A percentile compares a stretch with the other conserved stretches of the same genome.
Conservation (phyloP, 495 filamentous ascomycete genomes). For the Podospora pseudocomata region DNA sequence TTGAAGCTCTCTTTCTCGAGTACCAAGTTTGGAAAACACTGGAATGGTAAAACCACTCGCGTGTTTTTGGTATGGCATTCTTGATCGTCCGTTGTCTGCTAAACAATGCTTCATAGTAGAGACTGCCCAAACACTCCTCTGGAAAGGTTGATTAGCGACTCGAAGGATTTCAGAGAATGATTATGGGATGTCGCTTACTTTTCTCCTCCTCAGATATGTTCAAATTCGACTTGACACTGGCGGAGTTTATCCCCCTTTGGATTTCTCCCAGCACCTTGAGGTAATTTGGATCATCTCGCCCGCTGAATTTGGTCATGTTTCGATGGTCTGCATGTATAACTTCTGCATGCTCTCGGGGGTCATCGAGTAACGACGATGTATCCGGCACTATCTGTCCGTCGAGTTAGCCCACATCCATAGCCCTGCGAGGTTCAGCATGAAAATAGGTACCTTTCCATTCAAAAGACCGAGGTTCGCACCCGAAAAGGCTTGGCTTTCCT, state of each 20-base stretch:
- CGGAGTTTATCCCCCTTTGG: not conserved
- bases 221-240: too few relatives aligned
- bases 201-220: too few relatives aligned
- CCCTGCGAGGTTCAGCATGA: not conserved
- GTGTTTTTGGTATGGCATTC: not conserved
- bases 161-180: too few relatives aligned
- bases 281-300: not conserved
- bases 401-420: too few relatives aligned
- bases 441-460: constrained; percentile 1
- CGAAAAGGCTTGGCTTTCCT: constrained; percentile 3
- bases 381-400: not conserved
- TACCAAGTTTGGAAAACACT: not conserved
- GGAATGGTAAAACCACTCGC: not conserved
- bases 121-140: too few relatives aligned
- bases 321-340: constrained; percentile 8
- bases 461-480: constrained; percentile 2
- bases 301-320: constrained; percentile 2
- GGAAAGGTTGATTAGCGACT: too few relatives aligned
- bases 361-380: constrained; percentile 8
- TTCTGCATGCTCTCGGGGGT: constrained; percentile 10
- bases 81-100: not conserved
- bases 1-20: not conserved
- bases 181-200: too few relatives aligned
- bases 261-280: not conserved
- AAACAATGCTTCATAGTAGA: not conserved